Conservation (phyloP, 1,284 basidiomycete species). For the Trichosporon sp. region DNA sequence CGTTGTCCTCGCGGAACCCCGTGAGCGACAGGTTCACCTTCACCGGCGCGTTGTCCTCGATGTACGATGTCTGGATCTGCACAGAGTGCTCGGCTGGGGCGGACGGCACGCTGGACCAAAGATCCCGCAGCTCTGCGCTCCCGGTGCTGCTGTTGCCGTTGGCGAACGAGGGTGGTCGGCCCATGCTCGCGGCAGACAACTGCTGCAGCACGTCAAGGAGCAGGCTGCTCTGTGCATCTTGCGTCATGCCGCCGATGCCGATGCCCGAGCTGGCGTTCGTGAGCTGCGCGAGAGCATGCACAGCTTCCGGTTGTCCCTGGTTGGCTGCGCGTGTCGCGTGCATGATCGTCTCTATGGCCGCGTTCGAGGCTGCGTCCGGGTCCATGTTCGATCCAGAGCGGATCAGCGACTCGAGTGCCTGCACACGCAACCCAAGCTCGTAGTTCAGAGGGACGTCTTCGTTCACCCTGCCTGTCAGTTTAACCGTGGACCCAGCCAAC, state of each 20-base stretch:
- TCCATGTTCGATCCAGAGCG: conserved; percentile 40
- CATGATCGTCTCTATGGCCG: conserved; percentile 43
- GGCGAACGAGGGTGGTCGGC: conserved; percentile 12
- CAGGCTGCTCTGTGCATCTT: conserved; percentile 38
- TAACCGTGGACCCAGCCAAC: background rate
- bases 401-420: conserved; percentile 44
- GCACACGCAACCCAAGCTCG: conserved; percentile 40
- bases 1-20: conserved; percentile 79
- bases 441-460: conserved; percentile 37
- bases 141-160: conserved; percentile 9
- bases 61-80: conserved; percentile 61
- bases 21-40: conserved; percentile 92
- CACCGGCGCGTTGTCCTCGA: conserved; percentile 69
- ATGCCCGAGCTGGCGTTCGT: conserved; percentile 29
- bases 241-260: conserved; percentile 29
- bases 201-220: conserved; percentile 45
- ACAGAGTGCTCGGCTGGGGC: conserved; percentile 28
- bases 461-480: conserved; percentile 11
- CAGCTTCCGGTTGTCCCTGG: conserved; percentile 39
- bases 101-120: conserved; percentile 36
- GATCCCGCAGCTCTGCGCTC: conserved; percentile 24
- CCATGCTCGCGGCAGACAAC: conserved; percentile 40
- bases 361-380: conserved; percentile 32
- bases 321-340: conserved; percentile 43
- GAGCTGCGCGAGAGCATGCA: conserved; percentile 39